A percentile compares a stretch with the other conserved stretches of the same genome.
Evolutionary conservation across 1,139 yeast species (phyloP).

Genomic region (Lodderomyces orthopsilosis): DNA sequence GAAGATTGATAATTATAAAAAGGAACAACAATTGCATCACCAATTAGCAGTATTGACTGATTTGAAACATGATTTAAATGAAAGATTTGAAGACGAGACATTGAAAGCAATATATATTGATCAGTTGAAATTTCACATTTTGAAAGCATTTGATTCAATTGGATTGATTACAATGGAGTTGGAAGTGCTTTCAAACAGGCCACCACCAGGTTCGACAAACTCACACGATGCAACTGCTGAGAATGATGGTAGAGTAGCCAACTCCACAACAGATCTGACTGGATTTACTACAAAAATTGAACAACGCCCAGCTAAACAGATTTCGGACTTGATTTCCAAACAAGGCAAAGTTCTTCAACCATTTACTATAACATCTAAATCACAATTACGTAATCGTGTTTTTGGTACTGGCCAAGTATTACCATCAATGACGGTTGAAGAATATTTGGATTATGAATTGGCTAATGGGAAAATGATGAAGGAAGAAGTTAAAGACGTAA

Average conservation of each 20-base stretch:
- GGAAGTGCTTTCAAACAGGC: constrained; percentile 46
- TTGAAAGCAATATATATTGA: constrained; percentile 53
- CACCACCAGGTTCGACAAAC: constrained; percentile 15
- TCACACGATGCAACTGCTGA: background rate
- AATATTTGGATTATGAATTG: constrained; percentile 80
- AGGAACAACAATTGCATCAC: constrained; percentile 52
- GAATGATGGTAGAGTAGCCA: constrained; percentile 11
- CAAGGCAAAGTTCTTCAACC: constrained; percentile 82
- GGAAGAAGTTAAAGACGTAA: constrained; percentile 39
- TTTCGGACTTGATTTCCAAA: constrained; percentile 48
- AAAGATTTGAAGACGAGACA: constrained; percentile 47
- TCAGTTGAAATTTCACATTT: constrained; percentile 50
- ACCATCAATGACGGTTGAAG: constrained; percentile 96
- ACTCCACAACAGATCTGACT: constrained; percentile 14
- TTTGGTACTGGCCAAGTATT: constrained; percentile 90
- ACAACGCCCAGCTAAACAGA: constrained; percentile 19
- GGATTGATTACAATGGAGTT: constrained; percentile 57
- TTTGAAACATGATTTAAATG: constrained; percentile 19
- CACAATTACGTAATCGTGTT: constrained; percentile 60
- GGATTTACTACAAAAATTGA: constrained; percentile 59
- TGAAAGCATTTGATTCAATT: constrained; percentile 53
- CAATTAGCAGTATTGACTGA: constrained; percentile 26
- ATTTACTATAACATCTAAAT: constrained; percentile 69
- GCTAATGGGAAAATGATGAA: constrained; percentile 76
- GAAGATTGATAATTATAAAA: constrained; percentile 67